Evolutionary conservation across 192 early-diverging fungal species (phyloP).

Genomic region (Podila verticillata): DNA sequence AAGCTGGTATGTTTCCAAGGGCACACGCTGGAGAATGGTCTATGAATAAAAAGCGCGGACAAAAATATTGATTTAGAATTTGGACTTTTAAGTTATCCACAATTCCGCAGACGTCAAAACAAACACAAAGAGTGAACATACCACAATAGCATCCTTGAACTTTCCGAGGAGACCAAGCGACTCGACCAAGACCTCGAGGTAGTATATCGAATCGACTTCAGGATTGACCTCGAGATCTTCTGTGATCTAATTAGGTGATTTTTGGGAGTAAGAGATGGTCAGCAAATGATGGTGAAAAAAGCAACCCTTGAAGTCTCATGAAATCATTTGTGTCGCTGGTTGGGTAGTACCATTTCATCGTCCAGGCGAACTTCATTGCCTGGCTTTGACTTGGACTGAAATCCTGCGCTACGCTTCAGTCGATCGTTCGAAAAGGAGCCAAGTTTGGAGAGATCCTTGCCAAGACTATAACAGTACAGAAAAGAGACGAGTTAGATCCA

Average conservation of each 20-base stretch:
- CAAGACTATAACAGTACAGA: conserved; percentile 17
- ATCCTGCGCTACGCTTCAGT: conserved; percentile 31
- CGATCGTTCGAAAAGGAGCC: conserved; percentile 30
- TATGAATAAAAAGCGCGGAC: conserved; percentile 33
- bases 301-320: not conserved
- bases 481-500: not conserved
- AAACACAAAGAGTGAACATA: conserved; percentile 10
- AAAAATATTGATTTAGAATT: no score
- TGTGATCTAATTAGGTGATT: conserved; percentile 54
- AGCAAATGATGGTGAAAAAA: no score
- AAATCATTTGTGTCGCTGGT: not conserved
- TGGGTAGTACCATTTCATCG: conserved; percentile 56
- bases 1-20: conserved; percentile 73
- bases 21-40: conserved; percentile 75
- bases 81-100: no score
- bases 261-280: not conserved
- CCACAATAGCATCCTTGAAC: conserved; percentile 62
- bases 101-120: conserved; percentile 3
- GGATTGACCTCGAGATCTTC: conserved; percentile 73
- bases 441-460: conserved; percentile 44
- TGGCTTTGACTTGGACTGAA: conserved; percentile 39
- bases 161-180: conserved; percentile 67
- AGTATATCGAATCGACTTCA: conserved; percentile 80
- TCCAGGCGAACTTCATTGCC: conserved; percentile 53
- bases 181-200: conserved; percentile 81